phyloP scores from a whole-genome alignment of 495 filamentous ascomycete species.

The Trichodelitschia bisporula region DNA sequence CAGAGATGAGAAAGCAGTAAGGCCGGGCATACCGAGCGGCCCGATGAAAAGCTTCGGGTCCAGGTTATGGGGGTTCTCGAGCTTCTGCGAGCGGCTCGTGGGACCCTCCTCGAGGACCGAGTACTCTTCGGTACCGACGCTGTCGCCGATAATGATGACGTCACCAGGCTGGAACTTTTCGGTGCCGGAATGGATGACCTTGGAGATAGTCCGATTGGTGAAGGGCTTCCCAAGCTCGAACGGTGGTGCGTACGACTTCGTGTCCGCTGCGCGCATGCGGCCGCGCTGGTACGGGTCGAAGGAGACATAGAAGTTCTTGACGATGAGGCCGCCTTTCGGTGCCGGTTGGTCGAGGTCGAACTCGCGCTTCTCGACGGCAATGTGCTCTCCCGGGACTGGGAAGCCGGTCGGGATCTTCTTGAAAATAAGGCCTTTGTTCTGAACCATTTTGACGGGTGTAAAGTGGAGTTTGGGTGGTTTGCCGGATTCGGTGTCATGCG shows the following conservation, averaged over 20 bases:
- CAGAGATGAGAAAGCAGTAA: conserved; percentile 61
- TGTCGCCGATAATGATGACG: conserved; percentile 4
- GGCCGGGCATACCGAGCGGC: conserved; percentile 65
- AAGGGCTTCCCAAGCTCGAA: conserved; percentile 18
- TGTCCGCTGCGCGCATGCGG: conserved; percentile 18
- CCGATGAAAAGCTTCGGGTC: conserved; percentile 42
- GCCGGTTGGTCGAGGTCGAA: conserved; percentile 41
- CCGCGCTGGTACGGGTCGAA: conserved; percentile 81
- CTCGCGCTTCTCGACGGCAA: conserved; percentile 36
- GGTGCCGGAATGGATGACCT: conserved; percentile 15
- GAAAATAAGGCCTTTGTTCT: conserved; percentile 70
- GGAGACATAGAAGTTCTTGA: conserved; percentile 53
- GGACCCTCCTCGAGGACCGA: conserved; percentile 7
- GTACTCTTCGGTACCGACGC: conserved; percentile 14
- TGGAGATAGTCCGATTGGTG: conserved; percentile 14
- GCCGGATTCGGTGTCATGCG: too few species aligned
- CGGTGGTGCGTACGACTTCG: conserved; percentile 17
- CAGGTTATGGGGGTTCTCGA: conserved; percentile 36
- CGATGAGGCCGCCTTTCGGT: conserved; percentile 42
- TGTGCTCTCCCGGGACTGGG: conserved; percentile 48
- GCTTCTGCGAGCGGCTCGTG: conserved; percentile 5
- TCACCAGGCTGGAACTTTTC: conserved; percentile 14
- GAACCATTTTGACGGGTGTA: conserved; percentile 12
- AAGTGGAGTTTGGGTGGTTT: too few species aligned
- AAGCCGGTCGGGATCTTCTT: conserved; percentile 39